Evolutionary conservation across 1,284 basidiomycete genomes (phyloP).

Genomic region (Trametes versicolor): DNA sequence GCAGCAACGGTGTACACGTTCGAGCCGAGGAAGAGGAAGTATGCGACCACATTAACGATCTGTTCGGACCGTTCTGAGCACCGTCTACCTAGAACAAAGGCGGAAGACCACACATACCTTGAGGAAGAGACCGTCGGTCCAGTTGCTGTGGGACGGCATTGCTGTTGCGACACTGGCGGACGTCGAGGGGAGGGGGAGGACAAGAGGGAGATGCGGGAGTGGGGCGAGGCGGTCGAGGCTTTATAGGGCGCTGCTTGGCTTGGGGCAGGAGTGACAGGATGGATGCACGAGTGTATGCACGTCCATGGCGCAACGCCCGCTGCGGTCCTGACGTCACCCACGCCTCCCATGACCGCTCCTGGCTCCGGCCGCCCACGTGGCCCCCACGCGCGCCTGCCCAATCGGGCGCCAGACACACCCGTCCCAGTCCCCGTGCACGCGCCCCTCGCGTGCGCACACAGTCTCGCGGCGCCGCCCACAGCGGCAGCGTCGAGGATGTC

Average conservation of each 20-base stretch:
- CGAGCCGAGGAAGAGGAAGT: constrained; percentile 85
- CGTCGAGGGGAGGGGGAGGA: constrained; percentile 13
- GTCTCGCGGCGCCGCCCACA: constrained; percentile 16
- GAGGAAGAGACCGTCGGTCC: constrained; percentile 83
- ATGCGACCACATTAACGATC: constrained; percentile 84
- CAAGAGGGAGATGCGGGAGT: constrained; percentile 13
- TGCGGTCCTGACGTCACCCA: constrained; percentile 28
- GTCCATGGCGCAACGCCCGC: constrained; percentile 14
- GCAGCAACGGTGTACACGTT: constrained; percentile 88
- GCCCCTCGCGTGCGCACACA: constrained; percentile 19
- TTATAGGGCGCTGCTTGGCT: constrained; percentile 25
- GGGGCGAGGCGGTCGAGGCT: constrained; percentile 25
- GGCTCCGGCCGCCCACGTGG: constrained; percentile 22
- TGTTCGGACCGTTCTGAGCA: constrained; percentile 45
- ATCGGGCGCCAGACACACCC: constrained; percentile 21
- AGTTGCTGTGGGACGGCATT: constrained; percentile 51
- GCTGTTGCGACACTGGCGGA: constrained; percentile 3
- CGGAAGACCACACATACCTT: constrained; percentile 60
- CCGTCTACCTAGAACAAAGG: not conserved
- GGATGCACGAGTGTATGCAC: not conserved
- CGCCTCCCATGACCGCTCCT: constrained; percentile 10
- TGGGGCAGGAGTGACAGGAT: constrained; percentile 8
- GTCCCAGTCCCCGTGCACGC: constrained; percentile 27
- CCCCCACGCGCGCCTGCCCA: not conserved
- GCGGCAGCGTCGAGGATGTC: constrained; percentile 55